These are phyloP conservation scores for Saccharomycopsis capsularis DNA, from an alignment of 805 yeast species.

Conservation along the genomic window DNA sequence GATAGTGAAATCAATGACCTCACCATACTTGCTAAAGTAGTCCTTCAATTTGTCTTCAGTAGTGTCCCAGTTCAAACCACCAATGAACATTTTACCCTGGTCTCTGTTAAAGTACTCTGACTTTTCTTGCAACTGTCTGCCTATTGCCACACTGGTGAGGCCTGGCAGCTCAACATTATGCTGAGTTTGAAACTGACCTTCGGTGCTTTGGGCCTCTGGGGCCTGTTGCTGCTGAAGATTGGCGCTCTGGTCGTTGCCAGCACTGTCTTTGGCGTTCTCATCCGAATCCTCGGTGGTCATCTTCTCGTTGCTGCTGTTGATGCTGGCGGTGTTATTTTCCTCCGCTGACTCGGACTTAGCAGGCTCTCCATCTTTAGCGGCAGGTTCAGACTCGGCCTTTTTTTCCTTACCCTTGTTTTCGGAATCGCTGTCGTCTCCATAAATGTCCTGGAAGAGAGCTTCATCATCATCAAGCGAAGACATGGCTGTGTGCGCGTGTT, in stretches of 20 bases:
- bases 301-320: no score
- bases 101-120: slow-evolving; percentile 42
- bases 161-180: slow-evolving; percentile 23
- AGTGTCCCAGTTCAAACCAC: slow-evolving; percentile 98
- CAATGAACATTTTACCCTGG: slow-evolving; percentile 88
- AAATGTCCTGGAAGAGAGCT: slow-evolving; percentile 88
- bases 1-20: slow-evolving; percentile 77
- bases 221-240: slow-evolving; percentile 23
- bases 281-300: background rate
- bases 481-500: slow-evolving; percentile 32
- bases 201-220: slow-evolving; percentile 19
- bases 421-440: slow-evolving; percentile 35
- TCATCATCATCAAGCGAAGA: slow-evolving; percentile 83
- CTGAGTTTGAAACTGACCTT: slow-evolving; percentile 23
- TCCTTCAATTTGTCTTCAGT: slow-evolving; percentile 78
- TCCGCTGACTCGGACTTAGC: slow-evolving; percentile 1
- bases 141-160: slow-evolving; percentile 18
- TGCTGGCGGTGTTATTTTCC: background rate
- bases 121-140: slow-evolving; percentile 18
- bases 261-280: background rate
- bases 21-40: slow-evolving; percentile 85
- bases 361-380: slow-evolving; percentile 30
- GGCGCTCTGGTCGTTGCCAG: slow-evolving; percentile 1
- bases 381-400: slow-evolving; percentile 24
- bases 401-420: slow-evolving; percentile 23